Evolutionary conservation across 345 rosid species (phyloP).

Genomic region (Sisymbrium altissimum): DNA sequence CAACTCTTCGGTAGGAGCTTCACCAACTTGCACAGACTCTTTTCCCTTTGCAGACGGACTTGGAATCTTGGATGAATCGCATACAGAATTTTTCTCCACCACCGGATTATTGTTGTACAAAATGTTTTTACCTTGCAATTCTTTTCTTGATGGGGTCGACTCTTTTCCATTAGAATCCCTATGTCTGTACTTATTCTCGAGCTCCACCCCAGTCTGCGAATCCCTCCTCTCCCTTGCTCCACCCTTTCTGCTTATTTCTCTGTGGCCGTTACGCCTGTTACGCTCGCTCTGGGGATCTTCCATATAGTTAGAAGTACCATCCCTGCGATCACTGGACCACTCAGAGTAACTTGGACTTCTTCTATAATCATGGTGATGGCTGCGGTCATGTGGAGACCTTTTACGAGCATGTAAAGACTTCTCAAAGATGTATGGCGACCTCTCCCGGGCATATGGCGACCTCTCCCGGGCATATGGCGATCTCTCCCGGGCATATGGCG

Average conservation of each 20-base stretch:
- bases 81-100: slow-evolving; percentile 46
- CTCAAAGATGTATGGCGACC: slow-evolving; percentile 47
- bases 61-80: slow-evolving; percentile 47
- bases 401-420: slow-evolving; percentile 52
- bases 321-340: slow-evolving; percentile 65
- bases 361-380: slow-evolving; percentile 65
- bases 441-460: slow-evolving; percentile 49
- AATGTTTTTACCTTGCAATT: slow-evolving; percentile 52
- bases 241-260: slow-evolving; percentile 58
- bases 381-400: slow-evolving; percentile 74
- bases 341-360: slow-evolving; percentile 73
- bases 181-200: slow-evolving; percentile 53
- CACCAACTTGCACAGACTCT: slow-evolving; percentile 48
- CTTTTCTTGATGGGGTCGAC: slow-evolving; percentile 41
- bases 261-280: slow-evolving; percentile 39
- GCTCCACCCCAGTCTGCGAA: slow-evolving; percentile 49
- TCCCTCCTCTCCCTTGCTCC: slow-evolving; percentile 55
- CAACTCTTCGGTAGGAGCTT: slow-evolving; percentile 60
- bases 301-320: slow-evolving; percentile 48
- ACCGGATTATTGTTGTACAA: slow-evolving; percentile 30
- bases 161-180: slow-evolving; percentile 51
- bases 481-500: slow-evolving; percentile 52
- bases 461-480: slow-evolving; percentile 47
- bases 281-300: slow-evolving; percentile 69
- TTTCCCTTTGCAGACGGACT: slow-evolving; percentile 41